phyloP scores from a whole-genome alignment of 108 stramenopile species.

The Cyclotella sp. region DNA sequence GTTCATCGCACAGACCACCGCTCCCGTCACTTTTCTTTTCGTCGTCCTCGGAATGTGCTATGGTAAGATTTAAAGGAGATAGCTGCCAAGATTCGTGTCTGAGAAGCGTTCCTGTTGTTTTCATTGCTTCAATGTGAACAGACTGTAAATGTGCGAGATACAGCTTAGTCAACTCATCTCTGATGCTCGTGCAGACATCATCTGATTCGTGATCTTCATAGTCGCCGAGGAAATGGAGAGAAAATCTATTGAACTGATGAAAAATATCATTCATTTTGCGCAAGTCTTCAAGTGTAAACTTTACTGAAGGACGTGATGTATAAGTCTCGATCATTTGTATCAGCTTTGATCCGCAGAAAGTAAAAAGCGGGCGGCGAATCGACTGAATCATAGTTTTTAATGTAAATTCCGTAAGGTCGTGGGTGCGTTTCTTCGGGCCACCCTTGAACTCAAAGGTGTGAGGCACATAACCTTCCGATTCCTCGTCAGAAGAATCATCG shows the following conservation, averaged over 20 bases:
- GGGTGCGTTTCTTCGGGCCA: slow-evolving; percentile 12
- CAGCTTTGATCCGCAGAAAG: slow-evolving; percentile 36
- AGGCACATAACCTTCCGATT: slow-evolving; percentile 14
- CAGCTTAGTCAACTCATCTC: slow-evolving; percentile 40
- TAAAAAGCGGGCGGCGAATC: slow-evolving; percentile 42
- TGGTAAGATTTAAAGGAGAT: slow-evolving; percentile 32
- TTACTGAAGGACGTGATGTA: slow-evolving; percentile 7
- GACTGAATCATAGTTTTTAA: slow-evolving; percentile 20
- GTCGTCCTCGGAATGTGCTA: neutral
- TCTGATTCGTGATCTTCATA: slow-evolving; percentile 18
- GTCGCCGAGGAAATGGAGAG: slow-evolving; percentile 28
- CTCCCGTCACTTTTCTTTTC: slow-evolving; percentile 2
- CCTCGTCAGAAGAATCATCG: slow-evolving; percentile 19
- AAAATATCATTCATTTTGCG: slow-evolving; percentile 38
- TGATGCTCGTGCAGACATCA: slow-evolving; percentile 23
- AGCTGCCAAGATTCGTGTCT: slow-evolving; percentile 72
- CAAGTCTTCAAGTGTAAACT: slow-evolving; percentile 37
- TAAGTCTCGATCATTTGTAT: slow-evolving; percentile 33
- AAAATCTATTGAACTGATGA: slow-evolving; percentile 35
- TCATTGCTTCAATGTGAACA: slow-evolving; percentile 84
- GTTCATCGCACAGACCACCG: neutral
- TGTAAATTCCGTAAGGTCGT: neutral
- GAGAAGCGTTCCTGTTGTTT: slow-evolving; percentile 61
- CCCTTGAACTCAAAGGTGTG: slow-evolving; percentile 22
- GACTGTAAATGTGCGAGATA: slow-evolving; percentile 62